Percentiles rank a stretch among this genome's conserved stretches.
phyloP scores from a whole-genome alignment of 2,329 filamentous ascomycete species.

The Aspergillus alliaceus region DNA sequence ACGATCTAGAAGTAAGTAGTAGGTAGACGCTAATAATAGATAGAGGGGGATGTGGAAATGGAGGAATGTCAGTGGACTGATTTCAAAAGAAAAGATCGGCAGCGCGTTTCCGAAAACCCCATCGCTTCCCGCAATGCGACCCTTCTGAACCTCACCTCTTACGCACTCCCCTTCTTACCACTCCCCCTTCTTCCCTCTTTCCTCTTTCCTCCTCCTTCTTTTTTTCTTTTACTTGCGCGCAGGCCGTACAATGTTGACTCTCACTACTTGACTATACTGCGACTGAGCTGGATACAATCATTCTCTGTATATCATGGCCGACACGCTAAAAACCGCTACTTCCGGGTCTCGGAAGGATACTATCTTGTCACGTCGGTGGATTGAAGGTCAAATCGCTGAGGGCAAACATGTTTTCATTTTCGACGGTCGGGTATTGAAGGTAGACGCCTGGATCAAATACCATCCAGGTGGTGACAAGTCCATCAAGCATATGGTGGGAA shows the following conservation, averaged over 20 bases:
- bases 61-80: constrained; percentile 5
- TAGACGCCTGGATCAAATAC: constrained; percentile 83
- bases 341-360: constrained; percentile 43
- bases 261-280: not conserved
- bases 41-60: not conserved
- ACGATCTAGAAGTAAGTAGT: too few relatives aligned
- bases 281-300: not conserved
- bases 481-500: constrained; percentile 88
- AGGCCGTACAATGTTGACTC: not conserved
- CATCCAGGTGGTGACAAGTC: constrained; percentile 91
- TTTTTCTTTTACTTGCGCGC: not conserved
- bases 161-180: not conserved
- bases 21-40: too few relatives aligned
- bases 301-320: constrained; percentile 9
- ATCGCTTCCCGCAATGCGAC: not conserved
- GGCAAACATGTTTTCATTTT: constrained; percentile 79
- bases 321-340: not conserved
- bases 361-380: constrained; percentile 61
- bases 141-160: too few relatives aligned
- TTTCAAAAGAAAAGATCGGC: not conserved
- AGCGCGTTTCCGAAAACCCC: not conserved
- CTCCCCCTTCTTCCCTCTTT: not conserved
- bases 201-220: not conserved
- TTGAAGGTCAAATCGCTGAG: constrained; percentile 81
- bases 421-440: constrained; percentile 77